phyloP scores from a whole-genome alignment of 2,329 filamentous ascomycete species.

The Diaporthe sp. region DNA sequence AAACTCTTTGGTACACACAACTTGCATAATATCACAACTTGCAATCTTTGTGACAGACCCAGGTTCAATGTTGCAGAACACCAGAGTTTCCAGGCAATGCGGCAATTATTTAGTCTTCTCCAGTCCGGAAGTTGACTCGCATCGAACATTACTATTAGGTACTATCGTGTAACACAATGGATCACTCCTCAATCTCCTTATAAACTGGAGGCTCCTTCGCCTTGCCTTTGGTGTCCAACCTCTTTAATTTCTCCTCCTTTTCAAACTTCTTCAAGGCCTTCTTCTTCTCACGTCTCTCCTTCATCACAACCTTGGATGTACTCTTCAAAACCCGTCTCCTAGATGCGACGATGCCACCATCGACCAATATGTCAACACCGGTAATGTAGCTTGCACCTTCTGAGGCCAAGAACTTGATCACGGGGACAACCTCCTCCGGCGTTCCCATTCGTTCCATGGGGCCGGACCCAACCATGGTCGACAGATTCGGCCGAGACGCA shows the following conservation, averaged over 20 bases:
- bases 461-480: neutral
- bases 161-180: neutral
- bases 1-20: neutral
- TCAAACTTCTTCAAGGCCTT: conserved; percentile 6
- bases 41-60: too few species aligned
- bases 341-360: conserved; percentile 26
- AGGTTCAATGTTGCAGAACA: too few species aligned
- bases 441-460: conserved; percentile 26
- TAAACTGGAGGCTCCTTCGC: neutral
- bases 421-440: conserved; percentile 30
- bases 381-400: conserved; percentile 32
- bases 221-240: conserved; percentile 5
- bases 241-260: conserved; percentile 11
- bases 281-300: conserved; percentile 18
- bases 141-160: neutral
- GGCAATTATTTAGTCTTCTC: too few species aligned
- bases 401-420: conserved; percentile 30
- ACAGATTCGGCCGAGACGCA: neutral
- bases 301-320: conserved; percentile 16
- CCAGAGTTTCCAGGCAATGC: too few species aligned
- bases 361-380: conserved; percentile 25
- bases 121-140: too few species aligned
- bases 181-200: conserved; percentile 22
- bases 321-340: conserved; percentile 7
- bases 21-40: too few species aligned